Evolutionary conservation across 106 monocot species (phyloP), one percentile per base, ranked within the genome.

Genomic region (Platanthera guangdongensis): DNA sequence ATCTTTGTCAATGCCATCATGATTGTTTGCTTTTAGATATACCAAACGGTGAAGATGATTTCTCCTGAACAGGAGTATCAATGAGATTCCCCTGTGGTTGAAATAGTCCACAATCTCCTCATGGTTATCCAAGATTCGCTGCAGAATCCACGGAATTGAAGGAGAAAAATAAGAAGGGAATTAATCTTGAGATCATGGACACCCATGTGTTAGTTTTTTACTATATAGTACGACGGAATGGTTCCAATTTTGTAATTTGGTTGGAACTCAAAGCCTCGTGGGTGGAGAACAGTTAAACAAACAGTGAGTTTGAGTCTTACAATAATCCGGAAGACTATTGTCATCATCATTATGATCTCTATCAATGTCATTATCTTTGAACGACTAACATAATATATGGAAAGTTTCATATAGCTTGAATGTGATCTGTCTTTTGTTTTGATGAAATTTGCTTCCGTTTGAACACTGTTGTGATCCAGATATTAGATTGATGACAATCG

Each of bases 11-110:
- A 32, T 45, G n/a, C 82, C 81, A 76, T 92, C 92, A 71, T 89
- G 83, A 77, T 83, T 32, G 77, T 92, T 92, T 53, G 92, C 82
- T 12, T 84, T 68, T 63, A 82, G 59, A 8, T 90, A 93, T 32
- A 90, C 76, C 80, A 93, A 74, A 47, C 84, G 81, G 1, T 82
- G 75, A 55, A 92, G 74, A 16, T 85, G 83, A 78, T 89, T 92
- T 77, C 87, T 87, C 62, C 92, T 81, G 75, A 93, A 80, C 54
- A 90, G 83, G 49, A 93, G 84, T 80, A 93, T 77, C 72, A 65
- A 83, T 45, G 85, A 93, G 32, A 93, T 79, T 15, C 90, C 85
- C 68, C 87, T 93, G 50, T 47, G 74, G 72, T 75, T 82, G 83
- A 93, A 90, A 80, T 93, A 93, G 14, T 82, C 78, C 57, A 75